These are phyloP conservation scores for Aspergillus sp. DNA, from an alignment of 2,329 filamentous ascomycete species.

Conservation along the genomic window DNA sequence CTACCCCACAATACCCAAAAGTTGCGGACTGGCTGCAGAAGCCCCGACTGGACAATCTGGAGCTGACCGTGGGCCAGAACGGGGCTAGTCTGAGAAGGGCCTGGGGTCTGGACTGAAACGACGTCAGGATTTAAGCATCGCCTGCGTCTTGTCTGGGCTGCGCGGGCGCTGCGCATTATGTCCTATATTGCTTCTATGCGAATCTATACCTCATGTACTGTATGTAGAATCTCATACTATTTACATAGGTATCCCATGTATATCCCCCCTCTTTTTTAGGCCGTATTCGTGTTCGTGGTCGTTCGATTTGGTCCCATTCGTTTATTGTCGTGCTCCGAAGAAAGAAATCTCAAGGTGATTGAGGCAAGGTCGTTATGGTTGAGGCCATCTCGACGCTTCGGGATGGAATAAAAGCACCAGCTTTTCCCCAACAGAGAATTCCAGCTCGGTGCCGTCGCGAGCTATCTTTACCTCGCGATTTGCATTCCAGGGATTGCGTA, in stretches of 20 bases:
- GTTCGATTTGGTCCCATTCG: constrained; percentile 2
- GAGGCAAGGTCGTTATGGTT: not conserved
- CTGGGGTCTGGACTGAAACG: not conserved
- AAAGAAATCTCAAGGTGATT: not conserved
- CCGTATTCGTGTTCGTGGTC: constrained; percentile 5
- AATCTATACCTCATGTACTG: constrained; percentile 8
- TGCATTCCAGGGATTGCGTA: constrained; percentile 92
- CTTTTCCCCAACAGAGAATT: constrained; percentile 74
- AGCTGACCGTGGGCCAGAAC: constrained; percentile 23
- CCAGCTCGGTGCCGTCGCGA: constrained; percentile 88
- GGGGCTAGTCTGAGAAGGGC: constrained; percentile 13
- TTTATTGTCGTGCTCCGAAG: constrained; percentile 2
- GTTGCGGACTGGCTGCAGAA: not conserved
- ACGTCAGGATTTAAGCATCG: not conserved
- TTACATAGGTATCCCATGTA: not conserved
- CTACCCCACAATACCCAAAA: constrained; percentile 17
- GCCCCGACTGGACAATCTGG: not conserved
- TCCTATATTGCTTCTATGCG: not conserved
- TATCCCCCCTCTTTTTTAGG: not conserved
- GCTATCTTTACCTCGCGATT: constrained; percentile 96
- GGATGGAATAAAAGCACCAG: constrained; percentile 77
- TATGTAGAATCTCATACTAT: constrained; percentile 8
- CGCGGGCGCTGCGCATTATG: not conserved
- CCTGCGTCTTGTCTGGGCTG: not conserved
- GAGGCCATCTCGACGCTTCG: constrained; percentile 18